These are phyloP conservation scores for Jackrogersella multiformis DNA, from an alignment of 495 filamentous ascomycete genomes.

Conservation along the genomic window DNA sequence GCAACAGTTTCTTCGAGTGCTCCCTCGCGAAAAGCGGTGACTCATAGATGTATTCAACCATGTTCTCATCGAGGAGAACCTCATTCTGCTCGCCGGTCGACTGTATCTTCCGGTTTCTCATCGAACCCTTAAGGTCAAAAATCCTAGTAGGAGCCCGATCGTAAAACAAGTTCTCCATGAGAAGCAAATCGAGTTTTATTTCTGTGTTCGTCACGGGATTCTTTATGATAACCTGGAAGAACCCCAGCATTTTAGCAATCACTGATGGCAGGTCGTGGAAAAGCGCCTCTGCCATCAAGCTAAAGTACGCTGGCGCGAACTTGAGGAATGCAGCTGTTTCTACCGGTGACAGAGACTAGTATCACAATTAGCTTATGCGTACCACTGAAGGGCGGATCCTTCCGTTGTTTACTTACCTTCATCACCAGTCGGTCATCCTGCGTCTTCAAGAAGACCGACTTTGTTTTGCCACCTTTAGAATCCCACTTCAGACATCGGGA, in stretches of 20 bases:
- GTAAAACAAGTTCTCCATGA: conserved; percentile 99
- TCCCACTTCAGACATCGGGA: conserved; percentile 98
- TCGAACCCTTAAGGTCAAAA: conserved; percentile 97
- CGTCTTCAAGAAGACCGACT: conserved; percentile 97
- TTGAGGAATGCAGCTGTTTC: conserved; percentile 94
- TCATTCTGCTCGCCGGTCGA: conserved; percentile 95
- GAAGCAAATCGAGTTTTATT: conserved; percentile 90
- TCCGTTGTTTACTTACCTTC: conserved; percentile 59
- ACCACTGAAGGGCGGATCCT: background rate
- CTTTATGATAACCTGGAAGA: conserved; percentile 97
- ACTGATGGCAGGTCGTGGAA: conserved; percentile 97
- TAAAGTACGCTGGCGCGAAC: conserved; percentile 96
- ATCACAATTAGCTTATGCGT: conserved; percentile 20
- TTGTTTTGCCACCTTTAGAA: conserved; percentile 97
- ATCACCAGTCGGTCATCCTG: conserved; percentile 93
- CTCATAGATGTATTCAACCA: conserved; percentile 99
- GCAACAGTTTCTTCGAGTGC: conserved; percentile 88
- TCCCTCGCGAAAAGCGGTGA: conserved; percentile 93
- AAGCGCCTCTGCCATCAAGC: conserved; percentile 93
- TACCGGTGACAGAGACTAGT: conserved; percentile 77
- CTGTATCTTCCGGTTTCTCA: conserved; percentile 97
- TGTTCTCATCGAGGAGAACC: conserved; percentile 97
- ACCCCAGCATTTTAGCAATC: conserved; percentile 99
- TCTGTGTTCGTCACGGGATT: conserved; percentile 91
- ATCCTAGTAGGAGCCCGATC: conserved; percentile 90